Evolutionary conservation across 2,329 filamentous ascomycete genomes (phyloP), one percentile per base, ranked within the genome.

Genomic region (Penicillium glabrum): DNA sequence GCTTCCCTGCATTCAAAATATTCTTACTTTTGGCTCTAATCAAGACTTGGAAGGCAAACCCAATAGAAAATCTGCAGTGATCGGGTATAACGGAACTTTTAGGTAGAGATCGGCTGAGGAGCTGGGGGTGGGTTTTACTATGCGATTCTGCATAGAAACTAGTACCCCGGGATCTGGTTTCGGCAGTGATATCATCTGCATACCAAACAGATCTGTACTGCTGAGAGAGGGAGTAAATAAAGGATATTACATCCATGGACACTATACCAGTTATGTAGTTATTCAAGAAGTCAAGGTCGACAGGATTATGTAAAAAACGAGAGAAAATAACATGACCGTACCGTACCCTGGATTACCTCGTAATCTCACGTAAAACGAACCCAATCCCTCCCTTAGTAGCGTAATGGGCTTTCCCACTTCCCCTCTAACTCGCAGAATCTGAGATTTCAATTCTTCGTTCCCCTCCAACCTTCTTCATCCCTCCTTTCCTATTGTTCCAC

Each of bases 401-500:
- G 46, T 41, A 50, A 50, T 50, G 46, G 46, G 23, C 29, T 27
- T 39, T 47, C 29, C 29, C 51, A 39, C 51, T 48, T 55, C 53
- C 53, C 53, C 53, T 51, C 52, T 31, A 19, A 13, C 24, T 52
- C 58, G 57, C 54, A 57, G 51, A 59, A 63, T 62, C 61, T 63
- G 60, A 63, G 62, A 64, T 67, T 66, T 65, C 61, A 50, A 54
- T 64, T 63, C 61, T 67, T 67, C 63, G 57, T 60, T 60, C 57
- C 57, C 62, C 60, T 61, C 55, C 59, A 58, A 59, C 51, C 53
- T 56, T 61, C 54, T 58, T 58, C 58, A 54, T 57, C 55, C 61
- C 59, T 59, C 58, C 60, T 67, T 66, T 64, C 61, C 56, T 61
- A 64, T 65, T 67, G 61, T 65, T 64, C 61, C 61, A 61, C 56